Evolutionary conservation across 2,329 filamentous ascomycete genomes (phyloP).

Genomic region (Xylaria sp.): DNA sequence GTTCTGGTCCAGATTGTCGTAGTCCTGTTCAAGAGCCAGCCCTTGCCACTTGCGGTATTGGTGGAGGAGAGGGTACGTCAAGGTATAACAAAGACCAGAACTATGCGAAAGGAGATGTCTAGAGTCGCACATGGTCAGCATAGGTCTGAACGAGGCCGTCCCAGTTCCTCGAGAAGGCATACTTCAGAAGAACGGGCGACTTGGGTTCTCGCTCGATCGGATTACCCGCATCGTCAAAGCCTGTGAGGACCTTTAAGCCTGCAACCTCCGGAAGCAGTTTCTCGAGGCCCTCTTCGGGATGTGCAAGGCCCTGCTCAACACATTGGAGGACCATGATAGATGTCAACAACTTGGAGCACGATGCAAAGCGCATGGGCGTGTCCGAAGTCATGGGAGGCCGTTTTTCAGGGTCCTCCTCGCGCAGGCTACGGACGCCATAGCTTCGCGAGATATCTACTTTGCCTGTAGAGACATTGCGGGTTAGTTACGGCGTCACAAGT

Average conservation of each 20-base stretch:
- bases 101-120: slow-evolving; percentile 25
- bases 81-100: slow-evolving; percentile 22
- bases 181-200: slow-evolving; percentile 27
- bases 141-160: neutral
- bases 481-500: neutral
- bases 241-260: slow-evolving; percentile 22
- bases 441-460: slow-evolving; percentile 26
- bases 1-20: slow-evolving; percentile 23
- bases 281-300: slow-evolving; percentile 18
- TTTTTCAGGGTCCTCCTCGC: slow-evolving; percentile 22
- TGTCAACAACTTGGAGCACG: slow-evolving; percentile 24
- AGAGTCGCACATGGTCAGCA: neutral
- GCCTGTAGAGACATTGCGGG: slow-evolving; percentile 3
- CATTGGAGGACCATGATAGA: slow-evolving; percentile 29
- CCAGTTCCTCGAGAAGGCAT: neutral
- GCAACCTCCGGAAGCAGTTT: slow-evolving; percentile 26
- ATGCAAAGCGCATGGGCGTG: slow-evolving; percentile 27
- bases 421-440: slow-evolving; percentile 28
- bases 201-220: slow-evolving; percentile 28
- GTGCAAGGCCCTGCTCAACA: slow-evolving; percentile 20
- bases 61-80: slow-evolving; percentile 18
- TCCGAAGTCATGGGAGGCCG: slow-evolving; percentile 23
- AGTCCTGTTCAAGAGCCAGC: neutral
- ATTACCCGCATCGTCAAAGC: slow-evolving; percentile 27
- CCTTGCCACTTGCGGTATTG: slow-evolving; percentile 26